Conservation (phyloP, 83 land plant genomes). For the Isoetes engelmannii region DNA sequence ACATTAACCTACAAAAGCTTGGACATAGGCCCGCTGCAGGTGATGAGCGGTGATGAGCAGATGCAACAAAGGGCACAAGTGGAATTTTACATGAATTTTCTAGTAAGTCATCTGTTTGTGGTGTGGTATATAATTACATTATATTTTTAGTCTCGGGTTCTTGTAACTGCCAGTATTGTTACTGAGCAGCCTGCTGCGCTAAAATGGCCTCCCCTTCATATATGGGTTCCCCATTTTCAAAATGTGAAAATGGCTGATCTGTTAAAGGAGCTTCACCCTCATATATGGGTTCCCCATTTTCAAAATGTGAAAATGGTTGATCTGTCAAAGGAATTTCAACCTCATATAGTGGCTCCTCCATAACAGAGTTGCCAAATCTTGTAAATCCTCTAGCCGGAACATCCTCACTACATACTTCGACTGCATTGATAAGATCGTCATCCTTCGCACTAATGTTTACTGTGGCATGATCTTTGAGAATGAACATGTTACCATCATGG, state of each 20-base stretch:
- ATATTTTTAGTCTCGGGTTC: no score
- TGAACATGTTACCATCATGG: no score
- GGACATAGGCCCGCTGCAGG: no score
- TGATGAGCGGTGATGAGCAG: no score
- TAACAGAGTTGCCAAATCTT: neutral
- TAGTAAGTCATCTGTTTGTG: no score
- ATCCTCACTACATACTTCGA: neutral
- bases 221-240: slow-evolving; percentile 48
- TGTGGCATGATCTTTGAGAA: no score
- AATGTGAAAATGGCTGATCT: neutral
- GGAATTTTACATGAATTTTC: no score
- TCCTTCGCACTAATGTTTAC: neutral
- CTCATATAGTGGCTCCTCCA: slow-evolving; percentile 84
- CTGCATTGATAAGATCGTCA: neutral
- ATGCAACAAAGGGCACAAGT: no score
- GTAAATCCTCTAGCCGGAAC: neutral
- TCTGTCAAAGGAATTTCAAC: slow-evolving; percentile 57
- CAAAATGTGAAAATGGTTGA: slow-evolving; percentile 28
- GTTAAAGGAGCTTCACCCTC: neutral
- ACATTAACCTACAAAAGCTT: no score
- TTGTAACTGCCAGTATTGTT: no score
- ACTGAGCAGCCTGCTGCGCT: slow-evolving; percentile 59
- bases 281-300: slow-evolving; percentile 11
- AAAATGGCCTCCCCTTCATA: slow-evolving; percentile 79
- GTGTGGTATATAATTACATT: no score